Evolutionary conservation across 345 rosid genomes (phyloP).

Genomic region (Linum lewisii): DNA sequence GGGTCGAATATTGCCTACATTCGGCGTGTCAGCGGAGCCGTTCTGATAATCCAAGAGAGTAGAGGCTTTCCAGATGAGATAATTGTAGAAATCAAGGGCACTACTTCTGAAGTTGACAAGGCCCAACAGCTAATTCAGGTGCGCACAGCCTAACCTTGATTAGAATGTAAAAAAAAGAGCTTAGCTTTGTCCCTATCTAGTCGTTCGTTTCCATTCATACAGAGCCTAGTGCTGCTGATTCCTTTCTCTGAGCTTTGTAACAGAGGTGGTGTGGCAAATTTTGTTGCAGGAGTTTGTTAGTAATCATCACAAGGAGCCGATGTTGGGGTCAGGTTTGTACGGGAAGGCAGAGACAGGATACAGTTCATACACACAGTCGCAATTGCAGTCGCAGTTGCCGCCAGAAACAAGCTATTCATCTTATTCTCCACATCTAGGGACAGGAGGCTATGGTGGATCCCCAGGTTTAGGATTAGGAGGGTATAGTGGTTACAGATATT

Average conservation of each 20-base stretch:
- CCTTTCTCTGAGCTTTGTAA: no score
- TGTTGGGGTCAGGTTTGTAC: conserved; percentile 19
- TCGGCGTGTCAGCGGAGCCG: conserved; percentile 63
- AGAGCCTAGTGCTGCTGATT: no score
- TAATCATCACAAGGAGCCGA: conserved; percentile 32
- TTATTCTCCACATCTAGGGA: conserved; percentile 22
- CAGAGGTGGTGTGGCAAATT: neutral
- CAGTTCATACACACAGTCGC: conserved; percentile 31
- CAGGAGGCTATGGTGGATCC: conserved; percentile 23
- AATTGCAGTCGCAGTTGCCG: no score
- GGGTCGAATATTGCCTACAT: conserved; percentile 71
- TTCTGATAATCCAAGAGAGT: conserved; percentile 63
- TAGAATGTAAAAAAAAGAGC: neutral
- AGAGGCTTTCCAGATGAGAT: conserved; percentile 54
- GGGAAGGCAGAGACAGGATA: conserved; percentile 25
- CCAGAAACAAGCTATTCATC: conserved; percentile 19
- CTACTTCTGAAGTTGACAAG: conserved; percentile 56
- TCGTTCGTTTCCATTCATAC: no score
- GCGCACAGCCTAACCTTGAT: neutral
- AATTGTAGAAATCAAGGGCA: conserved; percentile 76
- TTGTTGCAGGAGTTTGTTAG: conserved; percentile 35
- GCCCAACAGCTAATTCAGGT: conserved; percentile 76
- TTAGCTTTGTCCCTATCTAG: no score
- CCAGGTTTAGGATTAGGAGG: conserved; percentile 18
- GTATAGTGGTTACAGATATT: conserved; percentile 18